Base-by-base conservation (phyloP, 106 monocot genomes). In the Triglochin maritima region DNA sequence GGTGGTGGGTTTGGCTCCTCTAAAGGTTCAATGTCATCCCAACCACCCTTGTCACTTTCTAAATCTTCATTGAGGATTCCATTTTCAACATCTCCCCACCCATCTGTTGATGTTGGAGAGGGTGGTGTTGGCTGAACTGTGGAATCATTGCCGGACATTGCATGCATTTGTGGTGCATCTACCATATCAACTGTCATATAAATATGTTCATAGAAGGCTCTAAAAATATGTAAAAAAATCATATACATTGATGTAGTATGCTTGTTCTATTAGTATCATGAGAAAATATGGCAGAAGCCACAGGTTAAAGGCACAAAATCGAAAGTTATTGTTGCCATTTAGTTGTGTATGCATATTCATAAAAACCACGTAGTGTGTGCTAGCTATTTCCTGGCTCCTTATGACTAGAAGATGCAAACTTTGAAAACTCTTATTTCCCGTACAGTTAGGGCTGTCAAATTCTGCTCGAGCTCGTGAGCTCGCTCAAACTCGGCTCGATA, bases 11-110 rank as follows among this genome's bases (percentile, higher is more conserved):
- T 80, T 47, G 73, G 72, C 7, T 89, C 93, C 73, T 94, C 94
- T 7, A 87, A 72, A 43, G 87, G 85, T 53, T 95, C 94, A 49
- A 95, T 59, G 56, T 95, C 90, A 56, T 95, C 94, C 94, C 94
- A 95, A 12, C 90, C 94, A 72, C 90, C 94, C 71, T 90, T 83
- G 56, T 87, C 89, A 47, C 76, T 86, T 48, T 72, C 81, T 63
- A 71, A 74, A 68, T 83, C 80, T 60, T 85, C 94, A 52, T 49
- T 79, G 42, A 76, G 57, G 76, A 51, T 54, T 3, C 76, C 82
- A 51, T 87, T 76, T 16, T 95, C 85, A 50, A 81, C 62, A 17
- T 95, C 94, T 49, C 90, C 94, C 94, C 94, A 95, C 7, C 90
- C 87, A 70, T 87, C 87, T 3, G 85, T 83, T 14, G 86, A 89